Evolutionary conservation across 768 basidiomycete genomes (phyloP), one percentile per base, ranked within the genome.

Genomic region (Aureoboletus auriporus): DNA sequence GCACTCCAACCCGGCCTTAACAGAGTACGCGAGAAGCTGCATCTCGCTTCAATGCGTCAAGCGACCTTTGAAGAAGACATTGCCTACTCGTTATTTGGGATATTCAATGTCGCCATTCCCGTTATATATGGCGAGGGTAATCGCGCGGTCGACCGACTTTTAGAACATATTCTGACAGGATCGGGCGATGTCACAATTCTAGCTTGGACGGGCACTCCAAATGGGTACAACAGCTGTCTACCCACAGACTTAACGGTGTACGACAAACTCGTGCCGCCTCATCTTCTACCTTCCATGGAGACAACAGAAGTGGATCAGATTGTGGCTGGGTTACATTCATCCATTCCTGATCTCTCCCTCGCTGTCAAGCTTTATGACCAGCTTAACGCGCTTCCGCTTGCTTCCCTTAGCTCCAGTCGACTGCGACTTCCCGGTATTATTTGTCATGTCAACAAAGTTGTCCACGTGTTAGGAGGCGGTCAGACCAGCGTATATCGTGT

Each of bases 21-120:
- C 20, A 46, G 17, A 17, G 56, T 46, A 14, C 57, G 57, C 2
- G 56, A 59, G 46, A 59, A 59, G 31, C 50, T 59, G 11, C 48
- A 30, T n/a, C 3, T 58, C 17, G 56, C 56, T 27, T 49, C 57
- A 1, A 13, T 0, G 33, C 57, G 56, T 0, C 27, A 47, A 23
- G 45, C 56, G 6, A 58, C 48, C 1, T 41, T 17, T 2, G 44
- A 30, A 11, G 54, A 56, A 16, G 53, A 54, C 8, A 23, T 35
- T 28, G 56, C 48, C 2, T 58, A 23, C 4, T 23, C 20, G 20
- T 23, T 23, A 23, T 23, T 23, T 4, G 20, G 20, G 20, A 23
- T 23, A 23, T 23, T 23, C 20, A 23, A 23, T 2, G 20, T 23
- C 20, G 4, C 20, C 20, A 23, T 23, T 4, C 20, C 20, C 2